These are phyloP conservation scores for Hortiboletus campestris DNA, from an alignment of 768 basidiomycete species.

Conservation along the genomic window DNA sequence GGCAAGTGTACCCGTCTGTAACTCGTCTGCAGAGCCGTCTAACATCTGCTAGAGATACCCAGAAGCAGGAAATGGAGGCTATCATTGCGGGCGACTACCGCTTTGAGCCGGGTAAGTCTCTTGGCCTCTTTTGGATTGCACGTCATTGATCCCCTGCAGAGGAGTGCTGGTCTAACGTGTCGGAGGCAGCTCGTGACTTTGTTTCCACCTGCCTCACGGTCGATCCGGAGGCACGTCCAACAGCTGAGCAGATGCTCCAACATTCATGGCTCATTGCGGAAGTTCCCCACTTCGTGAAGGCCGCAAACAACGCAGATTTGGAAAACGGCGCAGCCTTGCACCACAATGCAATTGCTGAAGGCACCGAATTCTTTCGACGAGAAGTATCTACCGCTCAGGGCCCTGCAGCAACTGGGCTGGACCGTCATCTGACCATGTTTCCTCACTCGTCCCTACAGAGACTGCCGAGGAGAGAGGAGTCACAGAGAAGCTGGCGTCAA, in stretches of 20 bases:
- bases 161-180: slow-evolving; percentile 86
- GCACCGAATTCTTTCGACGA: neutral
- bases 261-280: slow-evolving; percentile 69
- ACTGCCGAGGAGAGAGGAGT: slow-evolving; percentile 21
- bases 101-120: slow-evolving; percentile 63
- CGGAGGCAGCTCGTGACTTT: slow-evolving; percentile 79
- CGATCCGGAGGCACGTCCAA: slow-evolving; percentile 78
- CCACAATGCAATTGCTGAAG: neutral
- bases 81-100: slow-evolving; percentile 92
- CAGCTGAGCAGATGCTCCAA: slow-evolving; percentile 66
- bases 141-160: slow-evolving; percentile 31
- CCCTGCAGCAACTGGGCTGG: neutral
- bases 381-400: slow-evolving; percentile 1
- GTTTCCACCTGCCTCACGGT: slow-evolving; percentile 79
- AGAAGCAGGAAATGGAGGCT: slow-evolving; percentile 90
- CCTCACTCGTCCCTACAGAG: slow-evolving; percentile 5
- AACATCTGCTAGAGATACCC: slow-evolving; percentile 60
- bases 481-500: slow-evolving; percentile 26
- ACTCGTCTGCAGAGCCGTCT: neutral
- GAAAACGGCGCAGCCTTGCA: neutral
- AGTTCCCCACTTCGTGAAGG: slow-evolving; percentile 66
- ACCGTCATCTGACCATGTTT: neutral
- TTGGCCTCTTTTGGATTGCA: neutral
- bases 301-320: slow-evolving; percentile 34
- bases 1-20: slow-evolving; percentile 30